Evolutionary conservation across 2,329 filamentous ascomycete genomes (phyloP).

Genomic region (Emericellopsis atlantica): DNA sequence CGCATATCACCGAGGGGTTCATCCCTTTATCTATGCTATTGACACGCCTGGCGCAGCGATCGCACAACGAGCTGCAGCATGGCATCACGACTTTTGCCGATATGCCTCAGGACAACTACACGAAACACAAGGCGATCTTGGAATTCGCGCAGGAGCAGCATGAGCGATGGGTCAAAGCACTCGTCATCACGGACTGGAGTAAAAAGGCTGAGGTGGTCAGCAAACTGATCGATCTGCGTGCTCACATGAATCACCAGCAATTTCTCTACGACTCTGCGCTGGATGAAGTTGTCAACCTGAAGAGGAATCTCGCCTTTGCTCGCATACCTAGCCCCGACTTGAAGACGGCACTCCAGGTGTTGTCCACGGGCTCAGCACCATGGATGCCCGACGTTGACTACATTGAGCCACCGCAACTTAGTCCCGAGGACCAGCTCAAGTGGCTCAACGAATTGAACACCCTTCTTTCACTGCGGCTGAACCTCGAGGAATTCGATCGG

Average conservation of each 20-base stretch:
- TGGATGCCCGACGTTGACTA: constrained; percentile 66
- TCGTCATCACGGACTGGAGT: constrained; percentile 87
- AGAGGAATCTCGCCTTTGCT: constrained; percentile 56
- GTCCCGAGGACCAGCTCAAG: constrained; percentile 57
- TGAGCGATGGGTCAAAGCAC: constrained; percentile 81
- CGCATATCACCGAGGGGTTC: constrained; percentile 65
- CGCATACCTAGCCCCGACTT: constrained; percentile 84
- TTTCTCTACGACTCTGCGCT: constrained; percentile 47
- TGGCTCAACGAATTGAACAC: constrained; percentile 76
- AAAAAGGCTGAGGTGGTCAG: constrained; percentile 66
- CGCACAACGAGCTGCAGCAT: constrained; percentile 65
- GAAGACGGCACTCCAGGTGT: constrained; percentile 73
- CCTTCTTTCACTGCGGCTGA: constrained; percentile 69
- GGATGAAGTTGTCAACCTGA: constrained; percentile 56
- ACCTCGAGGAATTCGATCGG: constrained; percentile 67
- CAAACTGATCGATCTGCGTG: constrained; percentile 77
- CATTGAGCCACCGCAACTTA: constrained; percentile 59
- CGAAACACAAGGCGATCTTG: constrained; percentile 64
- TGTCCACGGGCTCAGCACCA: constrained; percentile 64
- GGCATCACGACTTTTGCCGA: constrained; percentile 58
- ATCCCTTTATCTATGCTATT: constrained; percentile 65
- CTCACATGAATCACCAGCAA: constrained; percentile 55
- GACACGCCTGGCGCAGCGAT: constrained; percentile 67
- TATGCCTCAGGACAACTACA: constrained; percentile 53
- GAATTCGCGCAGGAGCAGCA: constrained; percentile 71